Evolutionary conservation across 2,329 filamentous ascomycete species (phyloP), one percentile per base, ranked within the genome.

Genomic region (Aureobasidium vineae): DNA sequence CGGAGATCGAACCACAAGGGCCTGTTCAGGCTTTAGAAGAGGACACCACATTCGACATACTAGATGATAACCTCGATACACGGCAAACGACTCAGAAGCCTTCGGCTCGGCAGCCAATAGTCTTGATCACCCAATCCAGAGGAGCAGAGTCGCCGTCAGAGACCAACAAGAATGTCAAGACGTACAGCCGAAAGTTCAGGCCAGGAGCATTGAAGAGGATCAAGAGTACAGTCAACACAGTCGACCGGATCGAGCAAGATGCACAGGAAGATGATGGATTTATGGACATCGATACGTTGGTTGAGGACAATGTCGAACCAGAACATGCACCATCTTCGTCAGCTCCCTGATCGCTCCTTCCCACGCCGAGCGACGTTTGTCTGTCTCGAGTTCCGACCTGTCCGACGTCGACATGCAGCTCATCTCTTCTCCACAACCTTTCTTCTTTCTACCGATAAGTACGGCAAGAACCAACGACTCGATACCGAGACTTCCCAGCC

Each of bases 261-360:
- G 5, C 19, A 33, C 33, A 43, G 16, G 26, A 53, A 49, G 50
- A 56, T 38, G 49, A 54, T n/a, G 61, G 31, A 11, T 65, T 65
- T 21, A 49, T 56, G 49, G 61, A 65, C 23, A 47, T 65, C 28
- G 61, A 65, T 38, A 15, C 23, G 6, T 7, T 67, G 47, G 40
- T 64, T 31, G 38, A 43, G 13, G 43, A 57, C 11, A 23, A 41
- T 10, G 16, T 49, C 53, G 52, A 40, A 10, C 33, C 49, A 16
- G n/a, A 16, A n/a, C 36, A 57, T 57, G 38, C 66, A 70, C 16
- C 70, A 61, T 21, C 69, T 69, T 54, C 69, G 66, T 47, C 67
- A 68, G 53, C 68, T 71, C 56, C 67, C 63, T 67, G 69, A 19
- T 66, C 64, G n/a, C 73, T 72, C 67, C 70, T 71, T 50, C 63